These are phyloP conservation scores for Odontarrhena argentea DNA, from an alignment of 345 rosid species.

Conservation along the genomic window DNA sequence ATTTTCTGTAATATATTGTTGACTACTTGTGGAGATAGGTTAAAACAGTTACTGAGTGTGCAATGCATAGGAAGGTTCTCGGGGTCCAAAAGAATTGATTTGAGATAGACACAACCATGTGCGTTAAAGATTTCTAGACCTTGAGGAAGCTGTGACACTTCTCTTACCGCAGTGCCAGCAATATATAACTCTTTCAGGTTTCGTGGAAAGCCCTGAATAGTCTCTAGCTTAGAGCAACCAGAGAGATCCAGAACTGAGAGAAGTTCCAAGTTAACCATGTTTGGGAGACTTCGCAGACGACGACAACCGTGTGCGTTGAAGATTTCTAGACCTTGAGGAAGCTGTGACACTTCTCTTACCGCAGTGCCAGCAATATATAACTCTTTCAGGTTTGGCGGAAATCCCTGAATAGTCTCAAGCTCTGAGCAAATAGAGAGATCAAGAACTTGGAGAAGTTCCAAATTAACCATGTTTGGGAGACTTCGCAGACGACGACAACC, in stretches of 20 bases:
- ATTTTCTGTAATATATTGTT: neutral
- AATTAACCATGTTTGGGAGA: no score
- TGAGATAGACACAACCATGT: conserved; percentile 12
- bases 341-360: no score
- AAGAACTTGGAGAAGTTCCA: no score
- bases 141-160: conserved; percentile 34
- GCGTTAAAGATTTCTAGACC: conserved; percentile 11
- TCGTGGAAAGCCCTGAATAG: neutral
- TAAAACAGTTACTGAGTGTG: conserved; percentile 31
- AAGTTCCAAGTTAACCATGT: neutral
- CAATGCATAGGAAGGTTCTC: neutral
- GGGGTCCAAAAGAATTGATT: neutral
- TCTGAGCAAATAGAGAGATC: no score
- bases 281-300: no score
- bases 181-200: conserved; percentile 17
- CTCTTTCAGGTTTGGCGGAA: no score
- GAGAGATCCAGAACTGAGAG: conserved; percentile 18
- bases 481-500: no score
- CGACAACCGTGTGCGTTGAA: no score
- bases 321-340: no score
- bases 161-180: conserved; percentile 14
- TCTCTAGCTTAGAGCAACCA: neutral
- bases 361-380: no score
- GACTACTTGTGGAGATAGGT: conserved; percentile 2
- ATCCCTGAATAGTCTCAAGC: no score